These are phyloP conservation scores for Avena eriantha DNA, from an alignment of 176 grass and related monocot genomes.

Conservation along the genomic window DNA sequence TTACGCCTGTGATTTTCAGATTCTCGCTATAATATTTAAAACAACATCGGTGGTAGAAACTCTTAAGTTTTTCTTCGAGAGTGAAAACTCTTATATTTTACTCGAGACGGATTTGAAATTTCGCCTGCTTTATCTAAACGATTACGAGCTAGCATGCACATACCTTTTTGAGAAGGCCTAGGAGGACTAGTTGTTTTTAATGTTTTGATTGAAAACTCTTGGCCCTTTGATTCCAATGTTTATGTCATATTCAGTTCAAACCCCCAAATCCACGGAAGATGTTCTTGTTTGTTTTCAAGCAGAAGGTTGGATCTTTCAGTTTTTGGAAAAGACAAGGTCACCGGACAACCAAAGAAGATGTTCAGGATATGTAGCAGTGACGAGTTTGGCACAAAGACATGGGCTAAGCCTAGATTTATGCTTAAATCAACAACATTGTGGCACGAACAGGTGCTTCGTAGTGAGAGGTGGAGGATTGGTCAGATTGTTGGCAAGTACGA, in stretches of 20 bases:
- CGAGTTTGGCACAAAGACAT: not conserved
- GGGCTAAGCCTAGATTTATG: not conserved
- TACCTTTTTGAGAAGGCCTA: too few relatives aligned
- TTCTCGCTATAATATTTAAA: too few relatives aligned
- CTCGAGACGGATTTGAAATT: too few relatives aligned
- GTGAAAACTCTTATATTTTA: too few relatives aligned
- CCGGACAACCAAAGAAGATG: not conserved
- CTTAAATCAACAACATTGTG: not conserved
- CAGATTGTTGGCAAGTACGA: not conserved
- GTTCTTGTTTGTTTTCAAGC: not conserved
- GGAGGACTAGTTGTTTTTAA: too few relatives aligned
- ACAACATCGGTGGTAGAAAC: too few relatives aligned
- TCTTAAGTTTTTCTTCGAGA: too few relatives aligned
- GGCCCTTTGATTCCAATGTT: not conserved
- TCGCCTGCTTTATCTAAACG: too few relatives aligned
- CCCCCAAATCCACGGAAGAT: not conserved
- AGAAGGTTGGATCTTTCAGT: not conserved
- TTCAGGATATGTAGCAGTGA: not conserved
- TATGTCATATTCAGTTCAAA: not conserved
- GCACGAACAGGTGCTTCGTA: not conserved
- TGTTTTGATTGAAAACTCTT: too few relatives aligned
- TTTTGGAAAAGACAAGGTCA: not conserved
- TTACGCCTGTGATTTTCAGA: too few relatives aligned
- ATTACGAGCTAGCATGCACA: too few relatives aligned
- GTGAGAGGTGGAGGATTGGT: not conserved